A percentile compares a stretch with the other conserved stretches of the same genome.
phyloP scores from a whole-genome alignment of 2,329 filamentous ascomycete genomes.

The Juglanconis sp. region DNA sequence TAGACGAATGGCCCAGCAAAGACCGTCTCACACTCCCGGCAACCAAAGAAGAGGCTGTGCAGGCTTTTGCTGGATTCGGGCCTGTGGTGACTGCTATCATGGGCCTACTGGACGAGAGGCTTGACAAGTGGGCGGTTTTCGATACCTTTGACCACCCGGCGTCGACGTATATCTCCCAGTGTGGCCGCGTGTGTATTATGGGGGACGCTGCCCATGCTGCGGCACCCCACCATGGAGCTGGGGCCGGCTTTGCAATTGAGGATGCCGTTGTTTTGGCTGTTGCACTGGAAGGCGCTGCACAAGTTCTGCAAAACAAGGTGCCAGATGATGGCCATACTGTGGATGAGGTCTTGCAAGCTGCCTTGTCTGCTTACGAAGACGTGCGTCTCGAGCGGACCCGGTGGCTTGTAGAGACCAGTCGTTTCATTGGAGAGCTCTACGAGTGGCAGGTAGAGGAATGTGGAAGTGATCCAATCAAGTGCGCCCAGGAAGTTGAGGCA shows the following conservation, averaged over 20 bases:
- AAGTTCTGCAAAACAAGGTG: not conserved
- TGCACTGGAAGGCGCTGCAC: constrained; percentile 26
- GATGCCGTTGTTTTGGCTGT: constrained; percentile 44
- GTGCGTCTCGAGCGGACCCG: constrained; percentile 40
- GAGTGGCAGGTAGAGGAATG: constrained; percentile 30
- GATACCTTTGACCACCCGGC: constrained; percentile 37
- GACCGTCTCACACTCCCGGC: not conserved
- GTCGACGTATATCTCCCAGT: constrained; percentile 39
- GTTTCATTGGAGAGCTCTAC: constrained; percentile 36
- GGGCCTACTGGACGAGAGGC: no score
- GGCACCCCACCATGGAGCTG: constrained; percentile 53
- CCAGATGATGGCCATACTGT: no score
- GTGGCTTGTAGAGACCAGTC: constrained; percentile 39
- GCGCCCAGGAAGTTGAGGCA: constrained; percentile 33
- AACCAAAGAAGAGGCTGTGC: not conserved
- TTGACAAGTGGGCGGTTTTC: constrained; percentile 6
- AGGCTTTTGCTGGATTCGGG: no score
- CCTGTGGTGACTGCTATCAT: no score
- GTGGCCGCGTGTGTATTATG: constrained; percentile 44
- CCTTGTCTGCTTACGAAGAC: constrained; percentile 35
- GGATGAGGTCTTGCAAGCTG: constrained; percentile 20
- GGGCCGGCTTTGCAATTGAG: constrained; percentile 54
- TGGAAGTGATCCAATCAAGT: constrained; percentile 33
- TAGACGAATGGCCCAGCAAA: not conserved
- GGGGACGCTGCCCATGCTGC: constrained; percentile 57